Percentiles rank a stretch among this genome's conserved stretches.
Conservation (phyloP, 805 yeast species). For the Yarrowia porcina region DNA sequence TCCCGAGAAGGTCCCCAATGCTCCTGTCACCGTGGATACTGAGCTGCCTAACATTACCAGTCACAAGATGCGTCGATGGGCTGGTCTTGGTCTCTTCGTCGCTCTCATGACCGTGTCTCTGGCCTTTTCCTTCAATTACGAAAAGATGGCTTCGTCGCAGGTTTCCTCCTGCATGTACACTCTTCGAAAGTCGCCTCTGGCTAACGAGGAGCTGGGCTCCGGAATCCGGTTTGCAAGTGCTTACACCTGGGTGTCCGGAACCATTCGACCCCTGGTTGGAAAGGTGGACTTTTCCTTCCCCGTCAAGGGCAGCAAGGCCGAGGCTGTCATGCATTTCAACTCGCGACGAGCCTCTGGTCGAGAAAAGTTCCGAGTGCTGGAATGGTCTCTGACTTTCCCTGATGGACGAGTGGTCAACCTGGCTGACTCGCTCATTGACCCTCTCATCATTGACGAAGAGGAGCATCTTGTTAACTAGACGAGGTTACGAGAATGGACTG, state of each 20-base stretch:
- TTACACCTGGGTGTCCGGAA: conserved; percentile 89
- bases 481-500: background rate
- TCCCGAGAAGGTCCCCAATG: conserved; percentile 23
- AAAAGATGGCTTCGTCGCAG: conserved; percentile 84
- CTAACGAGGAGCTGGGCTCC: conserved; percentile 64
- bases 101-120: conserved; percentile 53
- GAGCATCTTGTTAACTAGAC: conserved; percentile 27
- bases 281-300: conserved; percentile 67
- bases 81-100: conserved; percentile 55
- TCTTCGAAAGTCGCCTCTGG: conserved; percentile 67
- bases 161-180: conserved; percentile 83
- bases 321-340: conserved; percentile 55
- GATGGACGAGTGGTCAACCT: conserved; percentile 47
- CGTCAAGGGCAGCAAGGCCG: conserved; percentile 62
- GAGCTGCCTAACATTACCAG: conserved; percentile 61
- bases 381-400: conserved; percentile 58
- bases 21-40: conserved; percentile 62
- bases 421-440: conserved; percentile 46
- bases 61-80: conserved; percentile 50
- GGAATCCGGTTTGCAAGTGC: conserved; percentile 69
- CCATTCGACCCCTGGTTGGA: conserved; percentile 79
- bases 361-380: conserved; percentile 55
- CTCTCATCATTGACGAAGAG: conserved; percentile 37
- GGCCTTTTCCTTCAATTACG: conserved; percentile 81
- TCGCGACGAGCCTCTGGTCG: conserved; percentile 65